These are phyloP conservation scores for Stagonosporopsis vannaccii DNA, from an alignment of 2,329 filamentous ascomycete species.

Conservation along the genomic window DNA sequence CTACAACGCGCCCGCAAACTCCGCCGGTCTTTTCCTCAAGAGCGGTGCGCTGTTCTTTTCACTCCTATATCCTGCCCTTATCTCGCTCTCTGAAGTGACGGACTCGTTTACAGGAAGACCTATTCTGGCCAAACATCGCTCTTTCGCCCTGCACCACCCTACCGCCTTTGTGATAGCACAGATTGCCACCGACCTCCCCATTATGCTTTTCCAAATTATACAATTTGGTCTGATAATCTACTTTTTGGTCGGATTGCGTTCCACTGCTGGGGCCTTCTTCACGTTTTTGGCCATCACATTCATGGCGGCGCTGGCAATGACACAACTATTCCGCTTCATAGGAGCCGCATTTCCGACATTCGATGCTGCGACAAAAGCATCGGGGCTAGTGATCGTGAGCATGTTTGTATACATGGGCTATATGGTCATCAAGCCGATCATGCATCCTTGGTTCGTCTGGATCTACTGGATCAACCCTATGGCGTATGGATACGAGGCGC, in stretches of 20 bases:
- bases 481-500: constrained; percentile 75
- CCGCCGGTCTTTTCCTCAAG: neutral
- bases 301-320: constrained; percentile 63
- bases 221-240: constrained; percentile 55
- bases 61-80: neutral
- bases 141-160: neutral
- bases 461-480: constrained; percentile 81
- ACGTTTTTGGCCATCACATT: constrained; percentile 74
- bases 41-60: neutral
- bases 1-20: neutral
- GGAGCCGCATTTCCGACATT: constrained; percentile 70
- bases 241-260: constrained; percentile 79
- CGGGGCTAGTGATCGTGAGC: constrained; percentile 60
- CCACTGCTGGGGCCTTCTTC: constrained; percentile 78
- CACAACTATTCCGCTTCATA: constrained; percentile 80
- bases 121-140: neutral
- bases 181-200: neutral
- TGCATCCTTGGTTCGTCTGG: constrained; percentile 82
- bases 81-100: neutral
- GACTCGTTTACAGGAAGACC: neutral
- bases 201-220: neutral
- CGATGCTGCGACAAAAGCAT: constrained; percentile 61
- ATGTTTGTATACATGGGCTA: constrained; percentile 67
- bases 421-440: constrained; percentile 61
- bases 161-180: neutral